These are phyloP conservation scores for Turnera subulata DNA, from an alignment of 345 rosid genomes.

Conservation along the genomic window DNA sequence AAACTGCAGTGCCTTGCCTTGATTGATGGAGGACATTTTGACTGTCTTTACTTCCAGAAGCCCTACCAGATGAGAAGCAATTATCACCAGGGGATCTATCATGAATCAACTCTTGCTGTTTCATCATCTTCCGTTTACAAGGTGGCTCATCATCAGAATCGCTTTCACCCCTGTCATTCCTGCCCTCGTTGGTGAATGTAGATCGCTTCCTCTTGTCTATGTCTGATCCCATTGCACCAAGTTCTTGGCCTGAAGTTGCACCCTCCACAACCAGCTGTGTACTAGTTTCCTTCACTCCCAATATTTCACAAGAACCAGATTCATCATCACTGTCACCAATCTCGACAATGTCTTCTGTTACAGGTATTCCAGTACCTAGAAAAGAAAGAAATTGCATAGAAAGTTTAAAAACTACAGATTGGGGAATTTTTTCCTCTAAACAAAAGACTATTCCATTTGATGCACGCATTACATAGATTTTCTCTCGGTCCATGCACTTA, in stretches of 20 bases:
- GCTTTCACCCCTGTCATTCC: conserved; percentile 4
- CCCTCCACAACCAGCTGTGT: neutral
- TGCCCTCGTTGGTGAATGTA: neutral
- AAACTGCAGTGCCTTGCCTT: neutral
- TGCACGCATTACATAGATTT: too few relatives aligned
- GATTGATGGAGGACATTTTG: conserved; percentile 3
- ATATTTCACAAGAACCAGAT: conserved; percentile 3
- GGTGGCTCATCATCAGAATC: neutral
- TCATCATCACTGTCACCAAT: conserved; percentile 37
- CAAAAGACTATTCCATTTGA: too few relatives aligned
- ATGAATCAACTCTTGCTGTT: conserved; percentile 15
- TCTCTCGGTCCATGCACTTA: too few relatives aligned
- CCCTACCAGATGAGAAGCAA: neutral
- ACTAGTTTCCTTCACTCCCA: conserved; percentile 1
- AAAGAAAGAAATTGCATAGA: too few relatives aligned
- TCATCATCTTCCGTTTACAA: conserved; percentile 7
- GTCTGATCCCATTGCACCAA: conserved; percentile 1
- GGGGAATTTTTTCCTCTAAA: too few relatives aligned
- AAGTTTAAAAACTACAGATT: too few relatives aligned
- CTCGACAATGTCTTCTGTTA: neutral
- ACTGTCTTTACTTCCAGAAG: conserved; percentile 7
- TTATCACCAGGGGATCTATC: conserved; percentile 3
- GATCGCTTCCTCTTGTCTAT: conserved; percentile 32
- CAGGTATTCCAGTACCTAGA: too few relatives aligned
- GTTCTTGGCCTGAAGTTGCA: conserved; percentile 3